Conservation (phyloP, 73 alveolate species). For the Breviolum minutum region DNA sequence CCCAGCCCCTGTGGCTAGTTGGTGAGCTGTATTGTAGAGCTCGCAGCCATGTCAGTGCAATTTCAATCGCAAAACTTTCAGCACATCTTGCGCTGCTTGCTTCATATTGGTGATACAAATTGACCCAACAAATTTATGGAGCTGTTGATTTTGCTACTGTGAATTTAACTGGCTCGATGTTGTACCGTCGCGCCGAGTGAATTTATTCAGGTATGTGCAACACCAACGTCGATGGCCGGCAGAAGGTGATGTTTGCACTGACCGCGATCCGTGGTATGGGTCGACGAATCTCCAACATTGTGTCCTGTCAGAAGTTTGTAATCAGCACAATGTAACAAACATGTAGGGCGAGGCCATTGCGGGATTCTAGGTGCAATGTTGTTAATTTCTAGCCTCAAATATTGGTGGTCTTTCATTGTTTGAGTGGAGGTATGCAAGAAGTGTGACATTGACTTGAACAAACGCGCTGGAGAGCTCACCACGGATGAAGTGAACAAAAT, state of each 20-base stretch:
- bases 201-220: conserved; percentile 98
- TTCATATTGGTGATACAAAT: not conserved
- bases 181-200: no score
- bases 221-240: conserved; percentile 99
- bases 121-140: no score
- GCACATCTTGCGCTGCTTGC: conserved; percentile 84
- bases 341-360: not conserved
- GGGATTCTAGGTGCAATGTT: not conserved
- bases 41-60: conserved; percentile 60
- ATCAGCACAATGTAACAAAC: not conserved
- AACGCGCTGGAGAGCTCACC: conserved; percentile 97
- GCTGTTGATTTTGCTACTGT: no score
- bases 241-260: conserved; percentile 99
- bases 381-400: not conserved
- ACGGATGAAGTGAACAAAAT: conserved; percentile 99
- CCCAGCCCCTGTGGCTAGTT: not conserved
- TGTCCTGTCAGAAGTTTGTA: conserved; percentile 62
- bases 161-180: no score
- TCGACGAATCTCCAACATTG: conserved; percentile 99
- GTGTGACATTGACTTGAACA: conserved; percentile 96
- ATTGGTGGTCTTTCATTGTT: not conserved
- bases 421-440: conserved; percentile 81
- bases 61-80: conserved; percentile 85
- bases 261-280: conserved; percentile 99
- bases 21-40: not conserved